A percentile compares a stretch with the other conserved stretches of the same genome.
Evolutionary conservation across 1,284 basidiomycete species (phyloP).

Genomic region (Trichosporon inkin): DNA sequence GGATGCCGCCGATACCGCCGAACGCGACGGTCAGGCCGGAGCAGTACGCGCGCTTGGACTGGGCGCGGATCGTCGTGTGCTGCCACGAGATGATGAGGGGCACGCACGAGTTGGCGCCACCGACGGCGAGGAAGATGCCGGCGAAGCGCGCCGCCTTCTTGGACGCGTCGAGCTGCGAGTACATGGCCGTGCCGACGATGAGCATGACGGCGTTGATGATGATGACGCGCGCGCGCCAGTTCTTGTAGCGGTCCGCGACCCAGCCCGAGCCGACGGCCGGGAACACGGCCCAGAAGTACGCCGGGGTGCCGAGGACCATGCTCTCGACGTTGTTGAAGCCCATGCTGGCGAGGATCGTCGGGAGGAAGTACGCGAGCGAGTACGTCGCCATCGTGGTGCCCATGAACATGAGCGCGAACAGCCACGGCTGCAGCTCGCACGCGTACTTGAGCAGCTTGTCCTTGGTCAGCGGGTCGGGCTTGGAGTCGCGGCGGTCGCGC

Average conservation of each 20-base stretch:
- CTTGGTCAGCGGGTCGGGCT: constrained; percentile 46
- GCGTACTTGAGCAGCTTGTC: constrained; percentile 40
- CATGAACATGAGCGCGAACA: constrained; percentile 50
- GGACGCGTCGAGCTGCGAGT: constrained; percentile 3
- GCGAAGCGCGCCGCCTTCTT: constrained; percentile 8
- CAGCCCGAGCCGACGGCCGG: constrained; percentile 42
- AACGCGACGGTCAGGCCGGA: constrained; percentile 49
- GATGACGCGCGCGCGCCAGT: not conserved
- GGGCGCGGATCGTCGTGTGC: constrained; percentile 50
- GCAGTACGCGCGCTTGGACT: constrained; percentile 47
- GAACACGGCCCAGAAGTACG: constrained; percentile 44
- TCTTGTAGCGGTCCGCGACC: constrained; percentile 41
- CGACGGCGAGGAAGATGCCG: constrained; percentile 29
- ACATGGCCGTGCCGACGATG: constrained; percentile 13
- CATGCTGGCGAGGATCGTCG: constrained; percentile 41
- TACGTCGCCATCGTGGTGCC: constrained; percentile 20
- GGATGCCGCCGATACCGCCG: constrained; percentile 52
- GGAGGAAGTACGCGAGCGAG: constrained; percentile 46
- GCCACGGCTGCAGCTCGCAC: constrained; percentile 50
- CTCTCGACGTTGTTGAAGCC: constrained; percentile 28
- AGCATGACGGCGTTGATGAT: constrained; percentile 9
- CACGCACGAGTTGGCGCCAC: constrained; percentile 37
- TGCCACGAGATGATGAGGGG: constrained; percentile 43
- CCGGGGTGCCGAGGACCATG: constrained; percentile 46
- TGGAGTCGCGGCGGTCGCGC: constrained; percentile 51